Percentiles rank a stretch among this genome's conserved stretches.
Evolutionary conservation across 495 filamentous ascomycete genomes (phyloP).

Genomic region (Eremomyces bilateralis): DNA sequence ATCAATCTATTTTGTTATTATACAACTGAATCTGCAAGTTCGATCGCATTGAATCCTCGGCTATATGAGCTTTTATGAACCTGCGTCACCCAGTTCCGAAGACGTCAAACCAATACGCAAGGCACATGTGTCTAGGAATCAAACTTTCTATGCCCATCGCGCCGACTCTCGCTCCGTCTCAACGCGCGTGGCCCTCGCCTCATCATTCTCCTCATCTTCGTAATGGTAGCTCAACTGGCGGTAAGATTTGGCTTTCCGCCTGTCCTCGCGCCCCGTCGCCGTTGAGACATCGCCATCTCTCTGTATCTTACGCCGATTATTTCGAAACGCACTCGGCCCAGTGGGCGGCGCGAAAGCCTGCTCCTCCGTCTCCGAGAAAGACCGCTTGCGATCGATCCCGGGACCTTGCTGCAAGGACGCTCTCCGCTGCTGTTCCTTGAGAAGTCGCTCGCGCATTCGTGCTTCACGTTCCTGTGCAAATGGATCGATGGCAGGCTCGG

Average conservation of each 20-base stretch:
- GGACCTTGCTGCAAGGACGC: slow-evolving; percentile 5
- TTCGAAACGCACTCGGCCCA: slow-evolving; percentile 2
- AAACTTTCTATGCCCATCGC: too few species aligned
- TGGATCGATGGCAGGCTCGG: slow-evolving; percentile 26
- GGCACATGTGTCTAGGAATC: too few species aligned
- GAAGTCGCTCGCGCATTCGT: slow-evolving; percentile 49
- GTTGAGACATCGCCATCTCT: slow-evolving; percentile 23
- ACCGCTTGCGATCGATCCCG: slow-evolving; percentile 2
- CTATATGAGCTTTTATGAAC: too few species aligned
- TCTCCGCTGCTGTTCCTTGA: slow-evolving; percentile 59
- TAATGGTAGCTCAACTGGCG: slow-evolving; percentile 35
- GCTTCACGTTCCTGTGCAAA: slow-evolving; percentile 59
- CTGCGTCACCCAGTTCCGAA: too few species aligned
- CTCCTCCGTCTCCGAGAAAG: slow-evolving; percentile 2
- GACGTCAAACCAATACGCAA: too few species aligned
- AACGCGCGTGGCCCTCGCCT: slow-evolving; percentile 22
- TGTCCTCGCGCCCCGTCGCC: slow-evolving; percentile 18
- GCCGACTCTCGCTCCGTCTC: slow-evolving; percentile 27
- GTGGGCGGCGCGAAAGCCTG: slow-evolving; percentile 5
- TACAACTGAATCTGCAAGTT: too few species aligned
- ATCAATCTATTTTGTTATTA: too few species aligned
- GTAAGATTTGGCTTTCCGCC: slow-evolving; percentile 23
- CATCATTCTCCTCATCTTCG: slow-evolving; percentile 31
- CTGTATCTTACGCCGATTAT: background rate
- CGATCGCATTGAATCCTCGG: too few species aligned